Percentiles rank a stretch among this genome's conserved stretches.
Conservation (phyloP, 179 eudicot species). For the Beta macrorhiza region DNA sequence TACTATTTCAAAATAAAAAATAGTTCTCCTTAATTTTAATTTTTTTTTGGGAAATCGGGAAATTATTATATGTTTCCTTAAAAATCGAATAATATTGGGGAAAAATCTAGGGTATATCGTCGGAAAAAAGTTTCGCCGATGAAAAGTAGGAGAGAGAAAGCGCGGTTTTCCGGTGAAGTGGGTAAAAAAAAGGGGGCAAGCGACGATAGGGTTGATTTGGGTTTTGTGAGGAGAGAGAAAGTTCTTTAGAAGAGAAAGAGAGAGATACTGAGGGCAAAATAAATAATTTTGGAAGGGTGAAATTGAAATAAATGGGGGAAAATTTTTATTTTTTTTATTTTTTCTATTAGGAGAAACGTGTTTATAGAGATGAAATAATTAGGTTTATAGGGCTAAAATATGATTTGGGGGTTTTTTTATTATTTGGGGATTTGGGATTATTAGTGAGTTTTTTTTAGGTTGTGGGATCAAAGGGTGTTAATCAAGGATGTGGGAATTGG, state of each 20-base stretch:
- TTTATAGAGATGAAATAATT: no score
- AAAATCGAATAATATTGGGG: neutral
- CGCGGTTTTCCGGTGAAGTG: conserved; percentile 24
- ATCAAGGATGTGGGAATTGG: no score
- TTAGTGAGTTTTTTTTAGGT: neutral
- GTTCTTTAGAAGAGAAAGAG: conserved; percentile 8
- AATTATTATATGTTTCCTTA: neutral
- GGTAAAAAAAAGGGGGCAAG: neutral
- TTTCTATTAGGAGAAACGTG: no score
- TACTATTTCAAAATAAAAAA: conserved; percentile 8
- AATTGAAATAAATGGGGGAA: neutral
- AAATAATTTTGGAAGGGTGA: conserved; percentile 9
- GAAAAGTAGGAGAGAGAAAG: conserved; percentile 15
- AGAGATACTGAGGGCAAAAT: neutral
- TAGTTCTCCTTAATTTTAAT: neutral
- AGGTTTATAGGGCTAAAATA: no score
- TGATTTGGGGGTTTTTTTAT: neutral
- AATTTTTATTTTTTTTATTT: no score
- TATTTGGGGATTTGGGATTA: neutral
- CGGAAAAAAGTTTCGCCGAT: conserved; percentile 26
- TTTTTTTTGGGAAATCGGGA: neutral
- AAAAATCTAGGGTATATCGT: neutral
- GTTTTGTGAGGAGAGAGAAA: conserved; percentile 29
- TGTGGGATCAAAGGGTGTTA: neutral
- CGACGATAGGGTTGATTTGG: conserved; percentile 45